Conservation (phyloP, 2,329 filamentous ascomycete genomes). For the Phaeophleospora eucalypticola region DNA sequence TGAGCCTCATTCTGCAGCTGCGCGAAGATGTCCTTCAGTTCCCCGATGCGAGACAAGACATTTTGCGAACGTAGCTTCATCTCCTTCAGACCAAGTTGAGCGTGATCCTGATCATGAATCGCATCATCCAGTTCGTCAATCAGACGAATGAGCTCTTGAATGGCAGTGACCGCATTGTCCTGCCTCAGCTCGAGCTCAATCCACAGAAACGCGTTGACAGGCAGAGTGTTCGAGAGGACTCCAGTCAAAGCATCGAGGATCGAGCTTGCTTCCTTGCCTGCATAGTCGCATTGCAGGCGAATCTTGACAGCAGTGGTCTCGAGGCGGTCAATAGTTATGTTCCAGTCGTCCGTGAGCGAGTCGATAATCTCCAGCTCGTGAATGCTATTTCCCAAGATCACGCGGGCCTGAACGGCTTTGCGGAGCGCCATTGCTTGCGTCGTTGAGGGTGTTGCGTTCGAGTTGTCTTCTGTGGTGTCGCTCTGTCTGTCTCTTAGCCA, state of each 20-base stretch:
- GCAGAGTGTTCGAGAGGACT: neutral
- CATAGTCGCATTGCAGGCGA: slow-evolving; percentile 11
- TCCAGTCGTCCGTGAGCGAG: slow-evolving; percentile 10
- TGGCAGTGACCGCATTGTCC: slow-evolving; percentile 9
- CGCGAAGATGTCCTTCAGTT: neutral
- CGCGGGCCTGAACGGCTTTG: slow-evolving; percentile 6
- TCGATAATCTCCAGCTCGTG: slow-evolving; percentile 9
- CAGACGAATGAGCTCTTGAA: slow-evolving; percentile 3
- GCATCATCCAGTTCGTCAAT: neutral
- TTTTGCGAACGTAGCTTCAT: slow-evolving; percentile 4
- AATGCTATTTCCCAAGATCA: slow-evolving; percentile 8
- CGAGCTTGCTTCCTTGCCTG: slow-evolving; percentile 8
- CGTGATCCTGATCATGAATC: neutral
- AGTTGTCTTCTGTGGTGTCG: neutral
- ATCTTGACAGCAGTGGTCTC: slow-evolving; percentile 6
- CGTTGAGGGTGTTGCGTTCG: neutral
- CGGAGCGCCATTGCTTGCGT: neutral
- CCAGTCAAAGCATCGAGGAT: slow-evolving; percentile 10
- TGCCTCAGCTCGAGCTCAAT: slow-evolving; percentile 7
- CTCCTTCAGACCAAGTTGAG: slow-evolving; percentile 4
- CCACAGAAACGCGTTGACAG: slow-evolving; percentile 1
- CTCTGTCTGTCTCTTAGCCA: neutral
- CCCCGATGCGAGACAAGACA: neutral
- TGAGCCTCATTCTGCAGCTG: neutral
- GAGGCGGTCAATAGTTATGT: slow-evolving; percentile 1